A percentile compares a stretch with the other conserved stretches of the same genome.
Evolutionary conservation across 345 rosid genomes (phyloP).

Genomic region (Psidium guajava): DNA sequence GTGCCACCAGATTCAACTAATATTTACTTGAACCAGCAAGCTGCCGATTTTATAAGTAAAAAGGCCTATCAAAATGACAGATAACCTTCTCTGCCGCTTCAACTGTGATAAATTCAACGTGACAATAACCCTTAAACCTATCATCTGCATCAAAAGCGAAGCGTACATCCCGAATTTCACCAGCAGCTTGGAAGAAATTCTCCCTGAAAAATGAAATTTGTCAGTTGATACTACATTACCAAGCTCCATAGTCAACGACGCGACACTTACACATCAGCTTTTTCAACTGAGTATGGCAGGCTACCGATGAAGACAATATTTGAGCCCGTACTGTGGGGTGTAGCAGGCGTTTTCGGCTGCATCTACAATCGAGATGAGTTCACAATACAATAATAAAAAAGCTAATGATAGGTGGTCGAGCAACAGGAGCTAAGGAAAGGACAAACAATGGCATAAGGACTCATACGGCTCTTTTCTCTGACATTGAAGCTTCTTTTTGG

Average conservation of each 20-base stretch:
- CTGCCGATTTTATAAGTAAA: background rate
- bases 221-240: background rate
- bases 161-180: slow-evolving; percentile 67
- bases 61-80: background rate
- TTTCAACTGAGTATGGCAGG: slow-evolving; percentile 45
- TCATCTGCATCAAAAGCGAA: slow-evolving; percentile 34
- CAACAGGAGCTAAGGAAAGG: background rate
- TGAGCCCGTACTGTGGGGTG: slow-evolving; percentile 33
- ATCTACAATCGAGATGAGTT: background rate
- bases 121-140: slow-evolving; percentile 61
- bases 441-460: background rate
- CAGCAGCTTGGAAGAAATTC: slow-evolving; percentile 57
- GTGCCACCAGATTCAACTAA: background rate
- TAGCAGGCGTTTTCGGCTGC: slow-evolving; percentile 12
- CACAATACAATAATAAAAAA: background rate
- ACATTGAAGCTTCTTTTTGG: slow-evolving; percentile 10
- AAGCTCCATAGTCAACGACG: background rate
- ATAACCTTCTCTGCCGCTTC: slow-evolving; percentile 61
- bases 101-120: slow-evolving; percentile 63
- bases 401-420: background rate
- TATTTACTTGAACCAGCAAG: background rate
- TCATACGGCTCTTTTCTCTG: slow-evolving; percentile 29
- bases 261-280: slow-evolving; percentile 50
- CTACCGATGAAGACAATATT: slow-evolving; percentile 67
- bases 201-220: slow-evolving; percentile 26